Evolutionary conservation across 2,329 filamentous ascomycete genomes (phyloP).

Genomic region (Aspergillus alliaceus): DNA sequence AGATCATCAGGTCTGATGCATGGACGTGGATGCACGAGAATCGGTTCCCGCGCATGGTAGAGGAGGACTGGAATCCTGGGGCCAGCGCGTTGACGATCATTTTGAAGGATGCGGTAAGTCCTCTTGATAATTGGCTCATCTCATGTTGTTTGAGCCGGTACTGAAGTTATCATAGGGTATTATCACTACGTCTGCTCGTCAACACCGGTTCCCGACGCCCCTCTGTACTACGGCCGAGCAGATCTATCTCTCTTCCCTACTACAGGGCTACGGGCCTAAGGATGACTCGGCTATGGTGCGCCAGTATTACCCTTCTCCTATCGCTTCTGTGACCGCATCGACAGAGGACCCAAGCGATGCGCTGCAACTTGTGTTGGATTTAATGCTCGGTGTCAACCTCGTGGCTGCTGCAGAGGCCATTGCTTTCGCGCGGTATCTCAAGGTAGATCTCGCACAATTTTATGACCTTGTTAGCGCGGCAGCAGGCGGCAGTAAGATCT

Average conservation of each 20-base stretch:
- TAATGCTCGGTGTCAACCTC: constrained; percentile 51
- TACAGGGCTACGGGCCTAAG: constrained; percentile 56
- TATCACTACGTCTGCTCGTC: constrained; percentile 65
- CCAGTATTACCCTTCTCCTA: constrained; percentile 48
- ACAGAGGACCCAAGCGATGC: constrained; percentile 33
- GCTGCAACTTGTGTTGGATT: constrained; percentile 43
- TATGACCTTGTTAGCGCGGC: constrained; percentile 49
- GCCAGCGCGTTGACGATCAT: constrained; percentile 62
- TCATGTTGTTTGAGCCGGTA: too few relatives aligned
- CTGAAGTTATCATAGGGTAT: constrained; percentile 48
- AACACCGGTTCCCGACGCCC: constrained; percentile 58
- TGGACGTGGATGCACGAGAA: constrained; percentile 66
- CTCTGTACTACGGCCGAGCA: constrained; percentile 66
- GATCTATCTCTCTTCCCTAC: constrained; percentile 60
- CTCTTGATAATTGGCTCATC: neutral
- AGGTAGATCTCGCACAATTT: constrained; percentile 47
- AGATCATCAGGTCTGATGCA: constrained; percentile 49
- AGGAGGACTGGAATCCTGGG: constrained; percentile 53
- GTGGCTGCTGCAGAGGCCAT: constrained; percentile 51
- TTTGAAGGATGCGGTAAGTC: constrained; percentile 53
- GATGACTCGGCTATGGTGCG: constrained; percentile 59
- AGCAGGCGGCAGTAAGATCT: constrained; percentile 48
- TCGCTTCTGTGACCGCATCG: constrained; percentile 39
- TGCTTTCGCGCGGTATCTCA: constrained; percentile 47
- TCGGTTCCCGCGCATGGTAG: constrained; percentile 56